phyloP scores from a whole-genome alignment of 1,139 yeast genomes.

The Magnusiomyces tetraspermus region DNA sequence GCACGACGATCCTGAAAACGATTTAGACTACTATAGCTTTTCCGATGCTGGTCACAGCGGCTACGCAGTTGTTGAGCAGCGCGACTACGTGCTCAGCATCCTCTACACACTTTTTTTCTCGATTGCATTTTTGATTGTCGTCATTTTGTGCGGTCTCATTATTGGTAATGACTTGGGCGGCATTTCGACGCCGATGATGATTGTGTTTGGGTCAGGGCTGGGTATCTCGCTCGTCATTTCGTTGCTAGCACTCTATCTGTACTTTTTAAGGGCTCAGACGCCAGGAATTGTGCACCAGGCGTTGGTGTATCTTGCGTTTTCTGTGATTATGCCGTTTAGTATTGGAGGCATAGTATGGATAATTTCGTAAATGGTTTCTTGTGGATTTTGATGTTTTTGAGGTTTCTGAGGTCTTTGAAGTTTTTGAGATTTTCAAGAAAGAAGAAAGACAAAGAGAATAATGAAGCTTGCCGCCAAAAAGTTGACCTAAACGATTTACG shows the following conservation, averaged over 20 bases:
- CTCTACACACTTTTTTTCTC: slow-evolving; percentile 38
- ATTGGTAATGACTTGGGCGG: slow-evolving; percentile 30
- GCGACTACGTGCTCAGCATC: slow-evolving; percentile 41
- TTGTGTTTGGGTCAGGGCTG: slow-evolving; percentile 26
- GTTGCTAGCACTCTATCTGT: slow-evolving; percentile 33
- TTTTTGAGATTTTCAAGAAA: no score
- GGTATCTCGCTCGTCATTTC: slow-evolving; percentile 33
- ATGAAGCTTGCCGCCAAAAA: no score
- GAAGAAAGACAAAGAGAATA: no score
- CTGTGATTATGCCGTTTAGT: slow-evolving; percentile 37
- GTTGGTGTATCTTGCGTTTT: slow-evolving; percentile 31
- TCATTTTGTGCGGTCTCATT: slow-evolving; percentile 41
- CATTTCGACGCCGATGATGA: slow-evolving; percentile 19
- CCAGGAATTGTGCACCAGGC: slow-evolving; percentile 35
- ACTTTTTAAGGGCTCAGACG: slow-evolving; percentile 33
- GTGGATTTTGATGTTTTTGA: no score
- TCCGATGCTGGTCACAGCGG: not conserved
- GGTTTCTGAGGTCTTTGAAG: no score
- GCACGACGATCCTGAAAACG: slow-evolving; percentile 4
- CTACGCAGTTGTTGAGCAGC: slow-evolving; percentile 23
- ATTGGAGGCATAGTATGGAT: slow-evolving; percentile 36
- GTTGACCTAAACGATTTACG: no score
- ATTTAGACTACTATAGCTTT: slow-evolving; percentile 7
- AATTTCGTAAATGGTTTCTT: no score
- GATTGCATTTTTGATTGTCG: slow-evolving; percentile 39